These are phyloP conservation scores for Mikania micrantha DNA, from an alignment of 129 eudicot genomes.

Conservation along the genomic window DNA sequence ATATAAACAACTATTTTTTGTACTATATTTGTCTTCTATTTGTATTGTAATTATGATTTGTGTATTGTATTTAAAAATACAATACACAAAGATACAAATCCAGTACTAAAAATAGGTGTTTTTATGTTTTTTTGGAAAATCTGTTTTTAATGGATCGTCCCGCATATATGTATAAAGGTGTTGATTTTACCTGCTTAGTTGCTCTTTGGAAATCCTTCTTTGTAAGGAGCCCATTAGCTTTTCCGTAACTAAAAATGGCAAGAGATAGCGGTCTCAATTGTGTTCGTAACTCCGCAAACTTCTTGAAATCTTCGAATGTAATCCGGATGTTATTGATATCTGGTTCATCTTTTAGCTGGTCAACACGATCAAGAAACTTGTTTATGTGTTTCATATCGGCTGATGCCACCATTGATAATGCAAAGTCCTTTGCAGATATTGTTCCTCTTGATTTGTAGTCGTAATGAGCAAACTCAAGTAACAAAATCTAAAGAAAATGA, in stretches of 20 bases:
- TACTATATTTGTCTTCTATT: no score
- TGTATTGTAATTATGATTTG: no score
- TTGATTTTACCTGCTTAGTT: conserved; percentile 39
- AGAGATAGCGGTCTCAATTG: conserved; percentile 58
- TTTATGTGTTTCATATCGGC: conserved; percentile 75
- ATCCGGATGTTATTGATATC: conserved; percentile 45
- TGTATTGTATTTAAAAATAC: no score
- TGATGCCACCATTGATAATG: conserved; percentile 86
- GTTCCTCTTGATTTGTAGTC: conserved; percentile 70
- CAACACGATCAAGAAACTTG: conserved; percentile 67
- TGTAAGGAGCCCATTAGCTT: conserved; percentile 68
- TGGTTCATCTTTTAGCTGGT: conserved; percentile 46
- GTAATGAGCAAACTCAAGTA: conserved; percentile 77
- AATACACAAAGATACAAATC: no score
- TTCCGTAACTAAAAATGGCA: conserved; percentile 79
- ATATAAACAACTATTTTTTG: no score
- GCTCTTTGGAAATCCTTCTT: conserved; percentile 76
- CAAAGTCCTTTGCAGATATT: conserved; percentile 87
- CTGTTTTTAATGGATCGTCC: no score
- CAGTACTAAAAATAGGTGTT: no score
- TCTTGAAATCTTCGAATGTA: conserved; percentile 66
- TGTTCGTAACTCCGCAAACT: conserved; percentile 57
- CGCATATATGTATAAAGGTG: not conserved
- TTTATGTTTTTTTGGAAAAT: no score
- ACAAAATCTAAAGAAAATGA: conserved; percentile 44